Percentiles rank a stretch among this genome's conserved stretches.
phyloP scores from a whole-genome alignment of 2,329 filamentous ascomycete genomes.

The Nemania sp. region DNA sequence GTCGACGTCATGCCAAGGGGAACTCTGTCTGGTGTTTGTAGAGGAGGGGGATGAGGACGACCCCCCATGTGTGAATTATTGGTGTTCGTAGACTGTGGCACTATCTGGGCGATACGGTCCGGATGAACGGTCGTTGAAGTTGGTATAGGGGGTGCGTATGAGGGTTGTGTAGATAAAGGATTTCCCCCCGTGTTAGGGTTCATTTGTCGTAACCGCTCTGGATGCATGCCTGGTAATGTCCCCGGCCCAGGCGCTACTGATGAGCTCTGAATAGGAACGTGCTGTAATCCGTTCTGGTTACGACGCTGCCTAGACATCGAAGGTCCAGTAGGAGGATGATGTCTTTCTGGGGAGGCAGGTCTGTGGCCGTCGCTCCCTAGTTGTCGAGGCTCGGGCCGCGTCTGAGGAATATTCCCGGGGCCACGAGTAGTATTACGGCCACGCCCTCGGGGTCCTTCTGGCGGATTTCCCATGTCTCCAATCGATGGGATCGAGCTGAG shows the following conservation, averaged over 20 bases:
- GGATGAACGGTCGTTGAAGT: slow-evolving; percentile 42
- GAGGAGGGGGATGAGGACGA: slow-evolving; percentile 38
- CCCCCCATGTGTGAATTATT: slow-evolving; percentile 33
- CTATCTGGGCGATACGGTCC: slow-evolving; percentile 49
- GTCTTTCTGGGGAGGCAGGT: slow-evolving; percentile 52
- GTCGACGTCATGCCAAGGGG: slow-evolving; percentile 29
- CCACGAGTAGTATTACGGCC: slow-evolving; percentile 49
- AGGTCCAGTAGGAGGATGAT: slow-evolving; percentile 55
- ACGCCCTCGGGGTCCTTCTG: slow-evolving; percentile 60
- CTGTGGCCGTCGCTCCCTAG: slow-evolving; percentile 46
- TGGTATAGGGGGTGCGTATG: slow-evolving; percentile 31
- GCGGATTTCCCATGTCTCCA: slow-evolving; percentile 47
- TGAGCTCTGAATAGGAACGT: slow-evolving; percentile 33
- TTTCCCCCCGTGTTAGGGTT: slow-evolving; percentile 25
- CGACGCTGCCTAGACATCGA: slow-evolving; percentile 53
- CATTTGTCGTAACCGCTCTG: slow-evolving; percentile 39
- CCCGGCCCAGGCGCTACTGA: slow-evolving; percentile 30
- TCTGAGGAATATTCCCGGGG: slow-evolving; percentile 42
- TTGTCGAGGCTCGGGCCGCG: slow-evolving; percentile 49
- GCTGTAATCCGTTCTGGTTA: slow-evolving; percentile 40
- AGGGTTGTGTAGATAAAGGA: slow-evolving; percentile 27
- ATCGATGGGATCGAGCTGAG: slow-evolving; percentile 56
- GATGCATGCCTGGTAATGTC: slow-evolving; percentile 35
- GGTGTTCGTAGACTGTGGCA: slow-evolving; percentile 28
- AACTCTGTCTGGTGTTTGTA: slow-evolving; percentile 41